Conservation (phyloP, 345 rosid genomes). For the Arabidopsis suecica region DNA sequence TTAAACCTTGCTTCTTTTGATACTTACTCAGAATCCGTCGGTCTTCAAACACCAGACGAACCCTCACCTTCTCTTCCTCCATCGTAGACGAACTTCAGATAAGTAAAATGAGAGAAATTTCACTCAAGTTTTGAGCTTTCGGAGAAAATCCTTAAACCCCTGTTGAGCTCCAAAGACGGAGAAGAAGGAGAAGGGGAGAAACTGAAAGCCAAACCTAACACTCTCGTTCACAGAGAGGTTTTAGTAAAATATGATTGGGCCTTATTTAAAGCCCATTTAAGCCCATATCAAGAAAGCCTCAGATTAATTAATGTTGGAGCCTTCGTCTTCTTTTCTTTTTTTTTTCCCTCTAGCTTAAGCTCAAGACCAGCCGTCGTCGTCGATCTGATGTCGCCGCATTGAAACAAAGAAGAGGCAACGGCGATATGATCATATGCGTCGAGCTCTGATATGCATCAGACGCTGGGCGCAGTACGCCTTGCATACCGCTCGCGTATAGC, state of each 20-base stretch:
- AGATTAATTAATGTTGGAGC: conserved; percentile 21
- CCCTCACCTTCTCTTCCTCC: conserved; percentile 59
- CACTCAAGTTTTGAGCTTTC: conserved; percentile 20
- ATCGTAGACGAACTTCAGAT: conserved; percentile 29
- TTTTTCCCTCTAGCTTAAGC: conserved; percentile 33
- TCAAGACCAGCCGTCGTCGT: conserved; percentile 42
- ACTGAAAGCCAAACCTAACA: background rate
- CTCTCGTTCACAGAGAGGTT: conserved; percentile 10
- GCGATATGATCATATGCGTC: conserved; percentile 52
- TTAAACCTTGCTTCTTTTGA: conserved; percentile 65
- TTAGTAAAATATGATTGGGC: background rate
- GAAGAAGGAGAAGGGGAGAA: conserved; percentile 14
- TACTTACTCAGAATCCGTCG: conserved; percentile 55
- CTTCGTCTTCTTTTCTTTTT: conserved; percentile 14
- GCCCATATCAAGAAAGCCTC: conserved; percentile 1
- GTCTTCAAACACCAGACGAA: conserved; percentile 68
- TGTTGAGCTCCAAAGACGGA: conserved; percentile 4
- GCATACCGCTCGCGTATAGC: conserved; percentile 78
- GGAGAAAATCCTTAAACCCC: conserved; percentile 42
- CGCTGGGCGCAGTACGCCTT: conserved; percentile 88
- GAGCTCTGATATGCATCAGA: conserved; percentile 74
- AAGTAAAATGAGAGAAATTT: conserved; percentile 8
- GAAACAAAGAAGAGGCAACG: conserved; percentile 24
- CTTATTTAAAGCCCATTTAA: conserved; percentile 6
- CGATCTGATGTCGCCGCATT: conserved; percentile 45